Conservation (phyloP, 345 rosid genomes). For the Arabidopsis arenosa region DNA sequence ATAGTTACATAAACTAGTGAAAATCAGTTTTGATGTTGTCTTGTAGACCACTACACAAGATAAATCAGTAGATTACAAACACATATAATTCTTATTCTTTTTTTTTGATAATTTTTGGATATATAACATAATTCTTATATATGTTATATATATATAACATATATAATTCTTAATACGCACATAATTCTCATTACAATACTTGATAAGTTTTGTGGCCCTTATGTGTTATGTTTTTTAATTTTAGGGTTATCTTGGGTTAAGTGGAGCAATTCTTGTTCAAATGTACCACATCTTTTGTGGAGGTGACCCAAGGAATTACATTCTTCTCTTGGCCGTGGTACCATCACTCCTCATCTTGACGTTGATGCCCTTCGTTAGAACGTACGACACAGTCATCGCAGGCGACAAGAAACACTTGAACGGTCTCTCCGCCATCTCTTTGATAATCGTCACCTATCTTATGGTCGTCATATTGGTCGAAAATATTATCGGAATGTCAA, state of each 20-base stretch:
- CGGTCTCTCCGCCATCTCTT: slow-evolving; percentile 68
- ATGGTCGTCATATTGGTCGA: slow-evolving; percentile 59
- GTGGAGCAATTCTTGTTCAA: slow-evolving; percentile 85
- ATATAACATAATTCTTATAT: too few relatives aligned
- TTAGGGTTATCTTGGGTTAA: slow-evolving; percentile 89
- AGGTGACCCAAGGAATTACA: slow-evolving; percentile 61
- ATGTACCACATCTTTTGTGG: slow-evolving; percentile 60
- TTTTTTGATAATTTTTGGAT: too few relatives aligned
- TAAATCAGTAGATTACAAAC: not conserved
- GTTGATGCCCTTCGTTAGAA: slow-evolving; percentile 66
- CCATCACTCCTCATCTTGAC: slow-evolving; percentile 65
- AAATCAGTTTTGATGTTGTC: not conserved
- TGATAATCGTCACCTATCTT: slow-evolving; percentile 69
- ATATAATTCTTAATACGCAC: not conserved
- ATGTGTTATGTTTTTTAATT: not conserved
- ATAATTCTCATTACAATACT: not conserved
- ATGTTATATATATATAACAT: not conserved
- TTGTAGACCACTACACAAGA: not conserved
- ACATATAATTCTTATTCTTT: not conserved
- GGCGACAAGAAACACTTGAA: slow-evolving; percentile 75
- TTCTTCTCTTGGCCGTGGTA: slow-evolving; percentile 70
- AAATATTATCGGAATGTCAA: slow-evolving; percentile 58
- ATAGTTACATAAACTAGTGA: not conserved
- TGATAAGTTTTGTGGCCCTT: not conserved
- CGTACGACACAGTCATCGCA: slow-evolving; percentile 52